A percentile compares a stretch with the other conserved stretches of the same genome.
Evolutionary conservation across 139 green algal genomes (phyloP).

Genomic region (Tetradesmus lagerheimii): DNA sequence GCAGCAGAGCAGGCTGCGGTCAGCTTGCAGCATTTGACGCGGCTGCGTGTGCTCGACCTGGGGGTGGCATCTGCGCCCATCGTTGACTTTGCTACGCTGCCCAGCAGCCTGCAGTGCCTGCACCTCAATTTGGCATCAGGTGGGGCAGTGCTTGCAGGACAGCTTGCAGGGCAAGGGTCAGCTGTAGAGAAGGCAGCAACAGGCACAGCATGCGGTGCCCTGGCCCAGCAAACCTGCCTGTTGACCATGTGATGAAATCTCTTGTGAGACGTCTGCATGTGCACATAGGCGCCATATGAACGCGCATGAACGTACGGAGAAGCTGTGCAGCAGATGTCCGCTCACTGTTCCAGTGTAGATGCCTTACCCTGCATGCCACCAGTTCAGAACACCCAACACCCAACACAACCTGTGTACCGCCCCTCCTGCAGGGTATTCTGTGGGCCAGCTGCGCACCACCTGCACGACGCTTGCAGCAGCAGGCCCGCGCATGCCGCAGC

Average conservation of each 20-base stretch:
- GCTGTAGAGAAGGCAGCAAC: neutral
- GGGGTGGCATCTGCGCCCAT: neutral
- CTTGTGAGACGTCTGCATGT: too few relatives aligned
- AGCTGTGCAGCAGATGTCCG: too few relatives aligned
- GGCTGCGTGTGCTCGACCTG: slow-evolving; percentile 22
- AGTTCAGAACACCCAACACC: too few relatives aligned
- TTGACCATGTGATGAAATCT: too few relatives aligned
- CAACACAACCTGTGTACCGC: too few relatives aligned
- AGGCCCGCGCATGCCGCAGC: neutral
- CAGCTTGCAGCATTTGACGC: slow-evolving; percentile 8
- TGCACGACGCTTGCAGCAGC: slow-evolving; percentile 9
- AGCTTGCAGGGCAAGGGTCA: neutral
- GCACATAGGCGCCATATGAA: too few relatives aligned
- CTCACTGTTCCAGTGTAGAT: too few relatives aligned
- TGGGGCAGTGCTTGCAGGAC: neutral
- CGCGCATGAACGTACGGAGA: too few relatives aligned
- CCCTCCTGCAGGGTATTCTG: slow-evolving; percentile 20
- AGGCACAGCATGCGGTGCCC: neutral
- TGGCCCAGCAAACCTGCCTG: too few relatives aligned
- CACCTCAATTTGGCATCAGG: slow-evolving; percentile 39
- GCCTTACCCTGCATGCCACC: too few relatives aligned
- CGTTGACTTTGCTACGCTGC: slow-evolving; percentile 12
- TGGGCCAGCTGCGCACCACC: neutral
- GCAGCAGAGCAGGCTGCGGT: neutral
- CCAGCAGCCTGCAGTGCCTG: slow-evolving; percentile 17